Percentiles rank a stretch among this genome's conserved stretches.
Conservation (phyloP, 805 yeast species). For the Komagataella mondaviorum region DNA sequence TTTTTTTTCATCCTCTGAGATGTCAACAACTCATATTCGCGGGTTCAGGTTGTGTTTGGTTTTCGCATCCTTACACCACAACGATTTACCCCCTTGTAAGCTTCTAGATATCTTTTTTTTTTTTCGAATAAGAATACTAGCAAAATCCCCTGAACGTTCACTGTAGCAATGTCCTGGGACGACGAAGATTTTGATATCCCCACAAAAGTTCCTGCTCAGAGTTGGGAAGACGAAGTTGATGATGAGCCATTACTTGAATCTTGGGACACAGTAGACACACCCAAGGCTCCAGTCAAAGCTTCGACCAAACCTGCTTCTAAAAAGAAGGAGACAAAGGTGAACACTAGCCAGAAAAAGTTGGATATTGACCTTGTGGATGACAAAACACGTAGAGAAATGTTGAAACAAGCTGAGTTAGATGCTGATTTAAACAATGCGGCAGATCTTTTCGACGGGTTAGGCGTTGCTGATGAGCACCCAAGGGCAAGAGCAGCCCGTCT, state of each 20-base stretch:
- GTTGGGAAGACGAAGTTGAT: conserved; percentile 73
- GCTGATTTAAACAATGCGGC: conserved; percentile 91
- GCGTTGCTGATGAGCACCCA: conserved; percentile 43
- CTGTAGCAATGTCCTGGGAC: conserved; percentile 24
- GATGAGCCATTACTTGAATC: conserved; percentile 76
- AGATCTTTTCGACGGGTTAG: conserved; percentile 70
- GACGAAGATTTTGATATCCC: conserved; percentile 84
- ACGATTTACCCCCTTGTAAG: not conserved
- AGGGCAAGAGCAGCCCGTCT: conserved; percentile 36
- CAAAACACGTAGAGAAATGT: conserved; percentile 57
- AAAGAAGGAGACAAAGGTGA: conserved; percentile 24
- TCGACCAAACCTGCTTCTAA: conserved; percentile 13
- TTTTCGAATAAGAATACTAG: no score
- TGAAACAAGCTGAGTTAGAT: conserved; percentile 67
- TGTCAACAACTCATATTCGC: not conserved
- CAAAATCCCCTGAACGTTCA: not conserved
- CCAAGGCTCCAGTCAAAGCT: conserved; percentile 38
- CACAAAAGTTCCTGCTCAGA: conserved; percentile 34
- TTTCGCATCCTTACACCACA: not conserved
- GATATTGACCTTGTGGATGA: conserved; percentile 64
- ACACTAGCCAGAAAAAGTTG: conserved; percentile 24
- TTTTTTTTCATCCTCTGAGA: not conserved
- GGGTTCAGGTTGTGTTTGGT: not conserved
- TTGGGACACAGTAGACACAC: conserved; percentile 71
- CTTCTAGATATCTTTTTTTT: not conserved